A percentile compares a stretch with the other conserved stretches of the same genome.
Conservation (phyloP, 148 eudicot genomes). For the Rhododendron griersonianum region DNA sequence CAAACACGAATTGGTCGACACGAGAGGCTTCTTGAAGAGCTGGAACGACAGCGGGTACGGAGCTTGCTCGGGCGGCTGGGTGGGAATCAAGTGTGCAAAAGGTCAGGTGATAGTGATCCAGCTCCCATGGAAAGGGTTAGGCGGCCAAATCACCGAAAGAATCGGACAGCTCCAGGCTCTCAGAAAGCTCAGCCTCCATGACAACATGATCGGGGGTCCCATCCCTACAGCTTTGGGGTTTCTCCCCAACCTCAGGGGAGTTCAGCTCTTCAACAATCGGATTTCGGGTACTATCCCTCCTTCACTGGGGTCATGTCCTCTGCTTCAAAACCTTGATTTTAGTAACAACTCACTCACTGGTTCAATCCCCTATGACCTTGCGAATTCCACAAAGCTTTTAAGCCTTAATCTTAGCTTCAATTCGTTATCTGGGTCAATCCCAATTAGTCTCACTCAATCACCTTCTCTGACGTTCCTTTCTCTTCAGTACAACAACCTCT, state of each 20-base stretch:
- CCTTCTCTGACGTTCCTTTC: conserved; percentile 42
- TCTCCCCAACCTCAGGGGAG: conserved; percentile 70
- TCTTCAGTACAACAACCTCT: conserved; percentile 47
- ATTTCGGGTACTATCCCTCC: conserved; percentile 69
- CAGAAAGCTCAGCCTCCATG: conserved; percentile 80
- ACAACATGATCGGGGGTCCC: conserved; percentile 55
- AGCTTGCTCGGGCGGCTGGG: conserved; percentile 80
- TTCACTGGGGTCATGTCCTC: conserved; percentile 50
- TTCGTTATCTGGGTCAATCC: conserved; percentile 55
- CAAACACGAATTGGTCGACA: conserved; percentile 53
- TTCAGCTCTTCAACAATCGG: conserved; percentile 65
- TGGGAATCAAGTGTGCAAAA: conserved; percentile 78
- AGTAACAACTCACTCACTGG: conserved; percentile 58
- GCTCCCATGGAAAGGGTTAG: conserved; percentile 72
- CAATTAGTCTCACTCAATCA: conserved; percentile 41
- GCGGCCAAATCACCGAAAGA: conserved; percentile 55
- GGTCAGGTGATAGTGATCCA: conserved; percentile 87
- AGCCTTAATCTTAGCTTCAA: conserved; percentile 75
- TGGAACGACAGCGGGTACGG: conserved; percentile 74
- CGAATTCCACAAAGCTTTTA: conserved; percentile 49
- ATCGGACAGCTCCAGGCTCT: conserved; percentile 69
- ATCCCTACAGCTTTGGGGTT: conserved; percentile 61
- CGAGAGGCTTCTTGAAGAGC: conserved; percentile 56
- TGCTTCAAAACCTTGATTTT: conserved; percentile 67
- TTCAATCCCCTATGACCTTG: conserved; percentile 49